Evolutionary conservation across 495 filamentous ascomycete genomes (phyloP), one percentile per base, ranked within the genome.

Genomic region (Aspergillus saccharolyticus): DNA sequence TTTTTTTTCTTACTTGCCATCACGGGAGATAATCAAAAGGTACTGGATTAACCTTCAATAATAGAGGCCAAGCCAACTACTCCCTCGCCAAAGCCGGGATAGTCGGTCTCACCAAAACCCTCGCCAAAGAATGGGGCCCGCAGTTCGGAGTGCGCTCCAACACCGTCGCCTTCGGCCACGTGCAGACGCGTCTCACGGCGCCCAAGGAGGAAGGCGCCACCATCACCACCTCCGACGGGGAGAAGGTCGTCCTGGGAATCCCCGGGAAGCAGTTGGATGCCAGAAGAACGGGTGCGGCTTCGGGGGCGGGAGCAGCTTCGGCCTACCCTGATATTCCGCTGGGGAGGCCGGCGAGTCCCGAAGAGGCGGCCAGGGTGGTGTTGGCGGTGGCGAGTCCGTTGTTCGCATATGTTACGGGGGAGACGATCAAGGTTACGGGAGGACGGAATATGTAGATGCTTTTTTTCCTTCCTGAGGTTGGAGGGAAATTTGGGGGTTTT

Each of bases 41-140:
- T n/a, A n/a, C n/a, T n/a, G n/a, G n/a, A n/a, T n/a, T n/a, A n/a
- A n/a, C n/a, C n/a, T n/a, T 3, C 3, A 28, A 28, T 12, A 42
- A 56, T 18, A 80, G 77, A 8, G 90, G 90, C 21, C 90, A 96
- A 76, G 81, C 85, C 47, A 96, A 94, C 78, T 95, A 94, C 70
- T 81, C 86, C 44, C 75, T 89, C 39, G 90, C 88, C 46, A 94
- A 96, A 74, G 86, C 90, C 19, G 90, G 88, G 33, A 83, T 93
- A 12, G 80, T 82, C 12, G 90, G 90, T 2, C 74, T 96, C 6
- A 89, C 87, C 52, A 90, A 91, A 70, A 89, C 88, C 12, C 89
- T 95, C 66, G 90, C 90, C 22, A 95, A 95, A 74, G 90, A 96
- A 78, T 95, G 90, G 90, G 90, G 90, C 39, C 90, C 90, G 0